Evolutionary conservation across 1,284 basidiomycete genomes (phyloP).

Genomic region (Ganoderma resinaceum): DNA sequence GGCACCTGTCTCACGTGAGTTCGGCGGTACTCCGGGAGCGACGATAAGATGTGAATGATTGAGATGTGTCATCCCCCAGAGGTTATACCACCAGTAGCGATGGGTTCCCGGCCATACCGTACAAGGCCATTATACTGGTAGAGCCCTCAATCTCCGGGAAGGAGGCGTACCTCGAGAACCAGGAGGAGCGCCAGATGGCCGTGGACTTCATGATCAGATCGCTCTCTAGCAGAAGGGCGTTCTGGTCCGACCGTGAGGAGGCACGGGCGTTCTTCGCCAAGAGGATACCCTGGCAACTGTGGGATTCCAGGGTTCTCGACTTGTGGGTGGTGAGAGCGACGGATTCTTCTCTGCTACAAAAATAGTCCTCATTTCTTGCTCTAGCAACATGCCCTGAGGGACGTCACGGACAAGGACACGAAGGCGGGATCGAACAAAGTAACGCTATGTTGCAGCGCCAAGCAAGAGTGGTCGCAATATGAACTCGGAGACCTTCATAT

Average conservation of each 20-base stretch:
- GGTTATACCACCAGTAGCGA: neutral
- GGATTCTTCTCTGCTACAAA: no score
- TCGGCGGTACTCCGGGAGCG: neutral
- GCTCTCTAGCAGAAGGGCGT: slow-evolving; percentile 18
- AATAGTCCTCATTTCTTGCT: neutral
- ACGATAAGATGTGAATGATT: neutral
- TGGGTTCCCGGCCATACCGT: slow-evolving; percentile 6
- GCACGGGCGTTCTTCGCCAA: slow-evolving; percentile 21
- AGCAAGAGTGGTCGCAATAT: slow-evolving; percentile 14
- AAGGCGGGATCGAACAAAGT: slow-evolving; percentile 1
- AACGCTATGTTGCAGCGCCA: slow-evolving; percentile 9
- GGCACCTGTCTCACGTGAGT: slow-evolving; percentile 35
- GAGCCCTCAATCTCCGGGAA: slow-evolving; percentile 19
- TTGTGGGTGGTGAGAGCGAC: slow-evolving; percentile 17
- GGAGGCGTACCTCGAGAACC: slow-evolving; percentile 7
- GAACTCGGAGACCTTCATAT: slow-evolving; percentile 8
- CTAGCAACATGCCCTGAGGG: slow-evolving; percentile 12
- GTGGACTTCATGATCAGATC: slow-evolving; percentile 13
- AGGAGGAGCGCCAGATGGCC: slow-evolving; percentile 4
- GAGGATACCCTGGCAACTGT: slow-evolving; percentile 25
- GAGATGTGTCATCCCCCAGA: neutral
- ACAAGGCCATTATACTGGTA: slow-evolving; percentile 19
- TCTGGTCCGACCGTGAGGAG: slow-evolving; percentile 19
- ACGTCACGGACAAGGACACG: slow-evolving; percentile 3
- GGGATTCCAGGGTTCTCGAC: slow-evolving; percentile 22